Percentiles rank a stretch among this genome's conserved stretches.
phyloP scores from a whole-genome alignment of 2,329 filamentous ascomycete species.

The Aspergillus ibericus region DNA sequence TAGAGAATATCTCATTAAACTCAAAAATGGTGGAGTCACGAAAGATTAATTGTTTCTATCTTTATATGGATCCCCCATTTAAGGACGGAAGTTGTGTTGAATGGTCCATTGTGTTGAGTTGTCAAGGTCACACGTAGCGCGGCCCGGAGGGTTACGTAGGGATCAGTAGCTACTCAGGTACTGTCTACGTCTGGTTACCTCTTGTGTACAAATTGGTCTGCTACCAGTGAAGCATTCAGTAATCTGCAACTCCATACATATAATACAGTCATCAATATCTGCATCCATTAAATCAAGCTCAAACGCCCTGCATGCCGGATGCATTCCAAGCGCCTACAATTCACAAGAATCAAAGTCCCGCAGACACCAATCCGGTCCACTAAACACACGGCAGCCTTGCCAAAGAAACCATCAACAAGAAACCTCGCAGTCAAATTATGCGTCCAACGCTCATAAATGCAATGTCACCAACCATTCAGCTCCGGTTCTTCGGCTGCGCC shows the following conservation, averaged over 20 bases:
- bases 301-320: not conserved
- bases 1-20: too few relatives aligned
- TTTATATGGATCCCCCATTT: too few relatives aligned
- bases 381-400: not conserved
- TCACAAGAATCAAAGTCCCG: not conserved
- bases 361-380: not conserved
- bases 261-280: not conserved
- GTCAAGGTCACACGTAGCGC: too few relatives aligned
- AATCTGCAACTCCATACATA: too few relatives aligned
- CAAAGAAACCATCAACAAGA: conserved; percentile 6
- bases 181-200: not conserved
- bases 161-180: too few relatives aligned
- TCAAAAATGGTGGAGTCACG: too few relatives aligned
- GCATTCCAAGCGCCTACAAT: not conserved
- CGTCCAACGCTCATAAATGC: conserved; percentile 15
- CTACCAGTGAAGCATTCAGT: too few relatives aligned
- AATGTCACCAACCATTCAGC: conserved; percentile 17
- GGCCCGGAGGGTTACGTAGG: too few relatives aligned
- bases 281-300: not conserved
- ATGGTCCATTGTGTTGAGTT: too few relatives aligned
- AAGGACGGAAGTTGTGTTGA: too few relatives aligned
- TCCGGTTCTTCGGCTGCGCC: conserved; percentile 45
- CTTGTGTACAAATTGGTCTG: not conserved
- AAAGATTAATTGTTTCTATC: too few relatives aligned
- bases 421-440: not conserved